A percentile compares a stretch with the other conserved stretches of the same genome.
Evolutionary conservation across 768 basidiomycete species (phyloP).

Genomic region (Chalciporus sphaerocephalus): DNA sequence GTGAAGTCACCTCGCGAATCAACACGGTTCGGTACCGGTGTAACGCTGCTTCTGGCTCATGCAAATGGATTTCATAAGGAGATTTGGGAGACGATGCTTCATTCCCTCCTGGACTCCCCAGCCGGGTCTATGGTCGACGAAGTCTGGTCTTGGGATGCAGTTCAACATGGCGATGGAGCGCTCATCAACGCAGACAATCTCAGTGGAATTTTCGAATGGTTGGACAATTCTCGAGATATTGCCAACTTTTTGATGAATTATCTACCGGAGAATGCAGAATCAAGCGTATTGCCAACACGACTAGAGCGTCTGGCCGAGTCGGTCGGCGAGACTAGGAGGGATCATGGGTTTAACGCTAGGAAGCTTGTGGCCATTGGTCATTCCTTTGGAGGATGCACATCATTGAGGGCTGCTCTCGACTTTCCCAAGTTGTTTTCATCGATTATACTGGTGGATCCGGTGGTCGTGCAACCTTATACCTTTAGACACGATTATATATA

Average conservation of each 20-base stretch:
- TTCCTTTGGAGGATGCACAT: conserved; percentile 77
- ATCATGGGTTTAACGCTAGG: conserved; percentile 47
- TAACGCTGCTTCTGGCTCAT: conserved; percentile 76
- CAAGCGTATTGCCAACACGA: conserved; percentile 44
- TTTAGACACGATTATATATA: neutral
- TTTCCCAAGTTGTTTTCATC: conserved; percentile 65
- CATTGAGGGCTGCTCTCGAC: conserved; percentile 62
- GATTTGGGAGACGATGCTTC: conserved; percentile 77
- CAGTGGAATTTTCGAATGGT: conserved; percentile 67
- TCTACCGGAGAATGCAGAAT: conserved; percentile 44
- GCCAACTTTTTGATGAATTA: conserved; percentile 69
- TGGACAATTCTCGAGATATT: conserved; percentile 72
- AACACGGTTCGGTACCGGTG: conserved; percentile 25
- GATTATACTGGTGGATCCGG: conserved; percentile 75
- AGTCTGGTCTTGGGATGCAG: conserved; percentile 80
- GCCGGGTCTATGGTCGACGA: conserved; percentile 51
- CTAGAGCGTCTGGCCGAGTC: conserved; percentile 45
- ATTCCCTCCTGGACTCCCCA: conserved; percentile 44
- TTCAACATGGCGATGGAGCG: conserved; percentile 83
- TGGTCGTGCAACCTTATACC: conserved; percentile 40
- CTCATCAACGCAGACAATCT: conserved; percentile 58
- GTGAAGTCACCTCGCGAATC: conserved; percentile 31
- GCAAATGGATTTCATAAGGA: conserved; percentile 90
- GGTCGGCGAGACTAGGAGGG: conserved; percentile 40
- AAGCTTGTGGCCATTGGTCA: conserved; percentile 74